phyloP scores from a whole-genome alignment of 2,329 filamentous ascomycete species.

The Acrodontium crateriforme region DNA sequence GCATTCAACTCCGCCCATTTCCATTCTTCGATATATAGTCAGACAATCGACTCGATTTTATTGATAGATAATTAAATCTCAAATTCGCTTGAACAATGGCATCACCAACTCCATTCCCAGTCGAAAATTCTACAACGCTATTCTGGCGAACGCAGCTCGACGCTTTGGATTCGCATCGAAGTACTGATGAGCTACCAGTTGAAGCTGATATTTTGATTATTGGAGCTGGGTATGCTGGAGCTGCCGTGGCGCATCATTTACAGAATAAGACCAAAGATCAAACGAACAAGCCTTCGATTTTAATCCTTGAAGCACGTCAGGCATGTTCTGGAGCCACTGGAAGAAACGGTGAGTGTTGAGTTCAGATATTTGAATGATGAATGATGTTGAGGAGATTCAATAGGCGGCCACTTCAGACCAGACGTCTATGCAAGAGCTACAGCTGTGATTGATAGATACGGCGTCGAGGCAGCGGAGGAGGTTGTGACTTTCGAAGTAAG shows the following conservation, averaged over 20 bases:
- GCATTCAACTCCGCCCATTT: no score
- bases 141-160: slow-evolving; percentile 32
- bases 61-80: no score
- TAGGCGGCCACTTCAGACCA: slow-evolving; percentile 23
- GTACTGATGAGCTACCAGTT: slow-evolving; percentile 45
- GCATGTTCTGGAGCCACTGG: slow-evolving; percentile 68
- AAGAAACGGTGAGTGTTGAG: slow-evolving; percentile 28
- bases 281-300: slow-evolving; percentile 35
- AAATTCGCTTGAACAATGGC: no score
- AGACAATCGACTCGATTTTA: no score
- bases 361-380: slow-evolving; percentile 29
- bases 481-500: slow-evolving; percentile 16
- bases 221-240: slow-evolving; percentile 58
- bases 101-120: slow-evolving; percentile 6
- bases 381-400: background rate
- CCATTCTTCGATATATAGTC: no score
- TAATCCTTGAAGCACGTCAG: slow-evolving; percentile 62
- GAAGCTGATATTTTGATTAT: slow-evolving; percentile 54
- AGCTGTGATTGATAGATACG: slow-evolving; percentile 11
- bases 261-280: slow-evolving; percentile 8
- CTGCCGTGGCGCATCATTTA: slow-evolving; percentile 15
- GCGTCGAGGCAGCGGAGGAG: slow-evolving; percentile 15
- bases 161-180: slow-evolving; percentile 40
- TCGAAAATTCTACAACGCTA: slow-evolving; percentile 13
- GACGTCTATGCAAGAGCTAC: slow-evolving; percentile 20